A percentile compares a stretch with the other conserved stretches of the same genome.
phyloP scores from a whole-genome alignment of 2,329 filamentous ascomycete genomes.

The Pseudocercospora eumusae region DNA sequence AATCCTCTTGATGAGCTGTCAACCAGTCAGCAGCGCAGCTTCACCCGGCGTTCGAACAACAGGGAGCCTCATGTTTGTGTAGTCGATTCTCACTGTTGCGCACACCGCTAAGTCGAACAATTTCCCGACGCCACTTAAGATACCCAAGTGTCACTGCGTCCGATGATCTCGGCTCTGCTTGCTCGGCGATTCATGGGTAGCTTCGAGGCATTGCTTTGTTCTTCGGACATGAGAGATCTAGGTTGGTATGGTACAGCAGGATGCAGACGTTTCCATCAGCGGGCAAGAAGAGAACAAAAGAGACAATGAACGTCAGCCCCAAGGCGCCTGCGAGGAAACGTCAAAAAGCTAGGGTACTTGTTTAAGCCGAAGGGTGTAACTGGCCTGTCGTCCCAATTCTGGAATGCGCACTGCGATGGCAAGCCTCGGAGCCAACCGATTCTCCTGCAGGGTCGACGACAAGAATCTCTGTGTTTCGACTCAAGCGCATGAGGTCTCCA shows the following conservation, averaged over 20 bases:
- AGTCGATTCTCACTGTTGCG: neutral
- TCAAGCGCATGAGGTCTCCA: slow-evolving; percentile 5
- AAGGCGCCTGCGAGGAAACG: slow-evolving; percentile 1
- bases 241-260: slow-evolving; percentile 1
- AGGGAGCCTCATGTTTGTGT: slow-evolving; percentile 4
- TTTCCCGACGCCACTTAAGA: neutral
- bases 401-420: slow-evolving; percentile 5
- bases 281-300: neutral
- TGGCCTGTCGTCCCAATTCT: slow-evolving; percentile 7
- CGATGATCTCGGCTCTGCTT: neutral
- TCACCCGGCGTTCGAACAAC: neutral
- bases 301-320: neutral
- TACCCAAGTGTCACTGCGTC: neutral
- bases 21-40: neutral
- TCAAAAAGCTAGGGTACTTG: neutral
- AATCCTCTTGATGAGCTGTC: slow-evolving; percentile 2
- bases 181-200: slow-evolving; percentile 5
- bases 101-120: slow-evolving; percentile 1
- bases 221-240: neutral
- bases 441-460: slow-evolving; percentile 6
- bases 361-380: slow-evolving; percentile 8
- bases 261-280: neutral
- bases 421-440: slow-evolving; percentile 3
- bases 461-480: slow-evolving; percentile 9
- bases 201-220: neutral